These are phyloP conservation scores for Nemania serpens DNA, from an alignment of 2,329 filamentous ascomycete species.

Conservation along the genomic window DNA sequence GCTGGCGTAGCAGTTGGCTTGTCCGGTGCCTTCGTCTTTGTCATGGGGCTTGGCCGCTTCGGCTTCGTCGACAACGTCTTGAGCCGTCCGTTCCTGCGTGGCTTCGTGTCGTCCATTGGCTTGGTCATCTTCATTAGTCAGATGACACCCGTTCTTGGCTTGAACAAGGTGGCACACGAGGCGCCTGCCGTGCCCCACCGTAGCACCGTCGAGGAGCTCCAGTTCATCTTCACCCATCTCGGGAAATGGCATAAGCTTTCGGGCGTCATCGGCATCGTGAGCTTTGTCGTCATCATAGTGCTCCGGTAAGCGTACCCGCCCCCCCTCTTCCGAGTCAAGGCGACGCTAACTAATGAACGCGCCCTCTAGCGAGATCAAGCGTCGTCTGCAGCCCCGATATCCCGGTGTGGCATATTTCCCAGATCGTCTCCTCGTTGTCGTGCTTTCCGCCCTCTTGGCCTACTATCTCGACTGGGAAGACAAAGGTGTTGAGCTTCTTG, in stretches of 20 bases:
- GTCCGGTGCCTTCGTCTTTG: constrained; percentile 84
- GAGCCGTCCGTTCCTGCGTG: constrained; percentile 87
- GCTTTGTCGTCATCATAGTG: constrained; percentile 89
- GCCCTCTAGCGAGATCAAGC: constrained; percentile 74
- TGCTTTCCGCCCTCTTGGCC: constrained; percentile 79
- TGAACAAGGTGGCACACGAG: constrained; percentile 68
- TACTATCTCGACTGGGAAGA: constrained; percentile 78
- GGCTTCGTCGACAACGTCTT: constrained; percentile 95
- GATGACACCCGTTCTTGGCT: constrained; percentile 85
- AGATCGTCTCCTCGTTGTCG: constrained; percentile 88
- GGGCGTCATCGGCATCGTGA: constrained; percentile 73
- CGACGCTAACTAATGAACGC: constrained; percentile 15
- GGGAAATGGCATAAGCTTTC: constrained; percentile 74
- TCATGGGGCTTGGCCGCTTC: constrained; percentile 81
- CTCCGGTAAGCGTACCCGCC: constrained; percentile 63
- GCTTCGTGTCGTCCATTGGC: constrained; percentile 96
- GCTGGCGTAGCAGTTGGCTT: constrained; percentile 88
- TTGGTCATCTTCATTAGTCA: constrained; percentile 97
- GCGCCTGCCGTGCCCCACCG: constrained; percentile 72
- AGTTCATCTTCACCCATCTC: constrained; percentile 74
- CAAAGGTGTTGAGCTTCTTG: constrained; percentile 81
- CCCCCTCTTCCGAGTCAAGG: neutral
- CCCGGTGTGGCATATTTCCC: constrained; percentile 85
- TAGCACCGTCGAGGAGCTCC: constrained; percentile 82
- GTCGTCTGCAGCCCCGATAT: constrained; percentile 76